A percentile compares a stretch with the other conserved stretches of the same genome.
Evolutionary conservation across 176 grass and related monocot species (phyloP).

Genomic region (Oryza coarctata): DNA sequence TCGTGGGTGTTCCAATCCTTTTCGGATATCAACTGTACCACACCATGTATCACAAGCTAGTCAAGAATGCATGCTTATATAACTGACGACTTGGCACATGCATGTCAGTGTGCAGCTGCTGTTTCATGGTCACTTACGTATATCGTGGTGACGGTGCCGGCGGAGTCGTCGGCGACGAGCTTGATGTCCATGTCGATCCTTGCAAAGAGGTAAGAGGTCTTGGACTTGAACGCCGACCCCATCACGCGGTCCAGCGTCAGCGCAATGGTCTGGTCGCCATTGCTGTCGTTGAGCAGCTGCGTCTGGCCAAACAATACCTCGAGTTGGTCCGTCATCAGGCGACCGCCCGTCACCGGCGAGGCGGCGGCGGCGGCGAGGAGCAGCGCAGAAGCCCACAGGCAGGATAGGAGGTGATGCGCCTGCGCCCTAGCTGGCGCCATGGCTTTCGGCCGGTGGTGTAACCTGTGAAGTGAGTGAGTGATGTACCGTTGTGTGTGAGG

Average conservation of each 20-base stretch:
- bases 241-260: conserved; percentile 35
- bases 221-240: conserved; percentile 55
- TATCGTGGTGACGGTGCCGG: conserved; percentile 71
- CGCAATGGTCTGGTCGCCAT: conserved; percentile 29
- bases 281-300: conserved; percentile 15
- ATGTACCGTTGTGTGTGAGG: neutral
- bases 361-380: neutral
- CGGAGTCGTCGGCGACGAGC: conserved; percentile 63
- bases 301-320: conserved; percentile 45
- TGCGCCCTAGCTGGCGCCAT: conserved; percentile 29
- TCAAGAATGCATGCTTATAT: neutral
- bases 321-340: conserved; percentile 21
- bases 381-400: conserved; percentile 23
- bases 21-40: conserved; percentile 40
- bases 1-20: conserved; percentile 51
- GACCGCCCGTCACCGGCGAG: neutral
- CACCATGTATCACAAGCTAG: neutral
- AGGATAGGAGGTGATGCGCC: conserved; percentile 25
- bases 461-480: neutral
- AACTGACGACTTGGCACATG: neutral
- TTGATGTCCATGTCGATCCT: conserved; percentile 63
- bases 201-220: conserved; percentile 54
- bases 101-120: neutral
- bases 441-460: conserved; percentile 4
- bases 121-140: conserved; percentile 46